Percentiles rank a stretch among this genome's conserved stretches.
Evolutionary conservation across 1,284 basidiomycete genomes (phyloP).

Genomic region (Moniliella sp.): DNA sequence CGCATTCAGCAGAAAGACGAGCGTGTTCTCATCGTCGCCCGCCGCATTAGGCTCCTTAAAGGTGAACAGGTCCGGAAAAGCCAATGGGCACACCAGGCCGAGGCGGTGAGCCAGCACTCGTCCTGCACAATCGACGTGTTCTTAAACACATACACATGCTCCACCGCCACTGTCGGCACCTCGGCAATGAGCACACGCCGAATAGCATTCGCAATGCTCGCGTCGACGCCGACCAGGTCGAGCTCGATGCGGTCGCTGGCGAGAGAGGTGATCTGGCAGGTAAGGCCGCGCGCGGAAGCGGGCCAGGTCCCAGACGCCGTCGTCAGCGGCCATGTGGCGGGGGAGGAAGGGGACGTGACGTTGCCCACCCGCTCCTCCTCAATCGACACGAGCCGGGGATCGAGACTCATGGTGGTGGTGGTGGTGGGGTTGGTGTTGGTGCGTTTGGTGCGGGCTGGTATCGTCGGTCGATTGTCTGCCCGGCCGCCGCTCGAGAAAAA

Average conservation of each 20-base stretch:
- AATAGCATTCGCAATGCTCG: slow-evolving; percentile 82
- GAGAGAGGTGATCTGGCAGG: slow-evolving; percentile 16
- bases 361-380: slow-evolving; percentile 23
- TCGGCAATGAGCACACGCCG: slow-evolving; percentile 80
- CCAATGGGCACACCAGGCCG: slow-evolving; percentile 67
- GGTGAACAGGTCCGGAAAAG: slow-evolving; percentile 49
- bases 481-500: too few species aligned
- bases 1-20: slow-evolving; percentile 62
- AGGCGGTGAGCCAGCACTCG: slow-evolving; percentile 70
- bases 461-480: too few species aligned
- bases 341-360: slow-evolving; percentile 22
- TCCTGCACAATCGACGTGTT: slow-evolving; percentile 87
- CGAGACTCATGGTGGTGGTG: background rate
- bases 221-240: slow-evolving; percentile 84
- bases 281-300: slow-evolving; percentile 9
- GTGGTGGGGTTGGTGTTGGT: background rate
- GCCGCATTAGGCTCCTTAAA: slow-evolving; percentile 38
- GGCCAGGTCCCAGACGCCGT: slow-evolving; percentile 11
- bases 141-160: slow-evolving; percentile 79
- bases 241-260: slow-evolving; percentile 48
- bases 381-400: slow-evolving; percentile 18
- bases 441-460: too few species aligned
- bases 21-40: slow-evolving; percentile 63
- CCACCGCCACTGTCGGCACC: slow-evolving; percentile 62
- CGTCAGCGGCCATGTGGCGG: slow-evolving; percentile 6